These are phyloP conservation scores for Capronia americana DNA, from an alignment of 2,329 filamentous ascomycete genomes.

Conservation along the genomic window DNA sequence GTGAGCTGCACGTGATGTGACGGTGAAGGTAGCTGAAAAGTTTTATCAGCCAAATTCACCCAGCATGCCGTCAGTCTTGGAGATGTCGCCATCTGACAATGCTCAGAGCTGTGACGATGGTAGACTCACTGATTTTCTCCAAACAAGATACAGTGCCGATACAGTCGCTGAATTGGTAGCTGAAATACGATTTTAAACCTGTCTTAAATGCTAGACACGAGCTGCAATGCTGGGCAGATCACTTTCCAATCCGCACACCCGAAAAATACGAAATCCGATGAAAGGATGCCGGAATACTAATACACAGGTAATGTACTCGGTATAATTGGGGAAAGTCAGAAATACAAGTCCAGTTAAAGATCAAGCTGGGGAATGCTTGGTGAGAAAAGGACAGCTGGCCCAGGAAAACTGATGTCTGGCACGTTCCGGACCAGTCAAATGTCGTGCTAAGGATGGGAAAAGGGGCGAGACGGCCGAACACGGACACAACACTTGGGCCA, in stretches of 20 bases:
- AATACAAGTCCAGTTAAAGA: slow-evolving; percentile 20
- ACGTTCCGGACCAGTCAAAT: not conserved
- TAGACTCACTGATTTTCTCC: not conserved
- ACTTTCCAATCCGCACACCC: slow-evolving; percentile 11
- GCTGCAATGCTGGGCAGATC: slow-evolving; percentile 4
- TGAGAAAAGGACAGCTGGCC: not conserved
- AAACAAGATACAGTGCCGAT: not conserved
- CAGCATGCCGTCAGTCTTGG: not conserved
- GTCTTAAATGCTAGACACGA: slow-evolving; percentile 1
- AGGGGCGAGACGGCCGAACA: not conserved
- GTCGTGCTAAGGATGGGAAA: not conserved
- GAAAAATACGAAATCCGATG: not conserved
- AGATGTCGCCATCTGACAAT: not conserved
- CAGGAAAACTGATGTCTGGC: not conserved
- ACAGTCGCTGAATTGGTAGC: not conserved
- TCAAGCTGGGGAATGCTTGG: not conserved
- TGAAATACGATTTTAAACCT: not conserved
- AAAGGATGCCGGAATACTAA: slow-evolving; percentile 9
- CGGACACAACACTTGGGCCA: not conserved
- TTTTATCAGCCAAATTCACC: slow-evolving; percentile 17
- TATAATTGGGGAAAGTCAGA: slow-evolving; percentile 11
- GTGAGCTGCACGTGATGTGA: slow-evolving; percentile 13
- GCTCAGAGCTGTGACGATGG: not conserved
- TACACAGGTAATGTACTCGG: slow-evolving; percentile 18
- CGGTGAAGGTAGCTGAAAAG: not conserved